Conservation (phyloP, 306 rosid species). For the Vachellia collinsii region DNA sequence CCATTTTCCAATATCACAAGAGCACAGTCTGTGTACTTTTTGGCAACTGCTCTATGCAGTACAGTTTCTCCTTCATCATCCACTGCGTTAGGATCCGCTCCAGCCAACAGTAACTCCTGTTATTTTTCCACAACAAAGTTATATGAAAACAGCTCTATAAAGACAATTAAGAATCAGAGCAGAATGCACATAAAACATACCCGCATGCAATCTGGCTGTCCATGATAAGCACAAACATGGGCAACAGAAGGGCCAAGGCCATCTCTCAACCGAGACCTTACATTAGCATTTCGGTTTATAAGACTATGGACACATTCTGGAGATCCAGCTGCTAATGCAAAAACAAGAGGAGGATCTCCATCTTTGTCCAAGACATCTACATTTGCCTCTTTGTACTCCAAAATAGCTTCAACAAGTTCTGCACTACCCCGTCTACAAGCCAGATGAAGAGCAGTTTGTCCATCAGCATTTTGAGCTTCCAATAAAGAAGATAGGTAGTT, state of each 20-base stretch:
- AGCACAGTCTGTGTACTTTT: slow-evolving; percentile 95
- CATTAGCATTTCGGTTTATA: slow-evolving; percentile 83
- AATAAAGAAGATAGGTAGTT: slow-evolving; percentile 62
- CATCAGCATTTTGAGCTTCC: slow-evolving; percentile 88
- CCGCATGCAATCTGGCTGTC: slow-evolving; percentile 99
- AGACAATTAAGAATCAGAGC: slow-evolving; percentile 35
- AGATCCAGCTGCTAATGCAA: slow-evolving; percentile 98
- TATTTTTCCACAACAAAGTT: slow-evolving; percentile 36
- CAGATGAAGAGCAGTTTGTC: slow-evolving; percentile 97
- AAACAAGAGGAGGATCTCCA: slow-evolving; percentile 97
- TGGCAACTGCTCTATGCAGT: slow-evolving; percentile 88
- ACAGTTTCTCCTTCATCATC: slow-evolving; percentile 99
- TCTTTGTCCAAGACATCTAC: slow-evolving; percentile 95
- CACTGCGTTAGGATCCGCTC: slow-evolving; percentile 94
- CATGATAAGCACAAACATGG: slow-evolving; percentile 97
- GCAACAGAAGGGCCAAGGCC: slow-evolving; percentile 96
- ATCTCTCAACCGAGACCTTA: slow-evolving; percentile 82
- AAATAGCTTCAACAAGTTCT: slow-evolving; percentile 86
- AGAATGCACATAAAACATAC: slow-evolving; percentile 61
- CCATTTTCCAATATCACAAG: slow-evolving; percentile 93
- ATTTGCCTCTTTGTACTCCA: slow-evolving; percentile 77
- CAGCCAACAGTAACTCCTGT: slow-evolving; percentile 92
- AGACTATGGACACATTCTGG: slow-evolving; percentile 87
- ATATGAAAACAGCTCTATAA: slow-evolving; percentile 34
- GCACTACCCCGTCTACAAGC: slow-evolving; percentile 96